Percentiles rank a stretch among this genome's conserved stretches.
These are phyloP conservation scores for Camellia sinensis DNA, from an alignment of 148 eudicot genomes.

Conservation along the genomic window DNA sequence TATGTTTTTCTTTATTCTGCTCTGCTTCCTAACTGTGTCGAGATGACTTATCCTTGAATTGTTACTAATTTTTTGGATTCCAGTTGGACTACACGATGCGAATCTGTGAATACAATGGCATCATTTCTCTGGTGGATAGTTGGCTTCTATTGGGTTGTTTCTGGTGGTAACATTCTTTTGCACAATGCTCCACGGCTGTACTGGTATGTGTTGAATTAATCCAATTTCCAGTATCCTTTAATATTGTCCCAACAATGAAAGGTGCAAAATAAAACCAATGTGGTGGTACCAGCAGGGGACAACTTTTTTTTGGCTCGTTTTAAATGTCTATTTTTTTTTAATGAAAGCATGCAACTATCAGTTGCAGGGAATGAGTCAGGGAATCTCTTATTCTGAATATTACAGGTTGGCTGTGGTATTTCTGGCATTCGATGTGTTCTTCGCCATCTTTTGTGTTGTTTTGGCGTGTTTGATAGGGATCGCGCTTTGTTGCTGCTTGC, in stretches of 20 bases:
- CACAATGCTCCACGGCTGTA: conserved; percentile 73
- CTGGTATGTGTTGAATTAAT: conserved; percentile 50
- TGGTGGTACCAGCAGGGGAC: background rate
- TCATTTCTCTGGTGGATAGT: conserved; percentile 97
- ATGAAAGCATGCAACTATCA: background rate
- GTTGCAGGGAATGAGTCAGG: conserved; percentile 1
- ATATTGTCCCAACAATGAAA: background rate
- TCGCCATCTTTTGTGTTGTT: conserved; percentile 89
- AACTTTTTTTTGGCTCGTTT: background rate
- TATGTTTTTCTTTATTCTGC: conserved; percentile 9
- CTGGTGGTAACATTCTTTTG: conserved; percentile 81
- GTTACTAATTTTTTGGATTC: conserved; percentile 13
- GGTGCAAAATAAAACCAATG: background rate
- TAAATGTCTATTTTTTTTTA: background rate
- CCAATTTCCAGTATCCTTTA: background rate
- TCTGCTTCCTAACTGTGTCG: background rate
- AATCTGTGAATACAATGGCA: conserved; percentile 75
- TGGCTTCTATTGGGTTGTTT: conserved; percentile 92
- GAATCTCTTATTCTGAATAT: conserved; percentile 1
- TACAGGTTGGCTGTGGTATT: conserved; percentile 95
- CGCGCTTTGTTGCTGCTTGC: conserved; percentile 96
- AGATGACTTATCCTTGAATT: conserved; percentile 9
- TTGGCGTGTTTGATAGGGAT: conserved; percentile 91
- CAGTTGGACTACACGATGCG: conserved; percentile 68
- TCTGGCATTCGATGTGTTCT: conserved; percentile 95